Evolutionary conservation across 805 yeast species (phyloP), one percentile per base, ranked within the genome.

Genomic region (Ogataea pini): DNA sequence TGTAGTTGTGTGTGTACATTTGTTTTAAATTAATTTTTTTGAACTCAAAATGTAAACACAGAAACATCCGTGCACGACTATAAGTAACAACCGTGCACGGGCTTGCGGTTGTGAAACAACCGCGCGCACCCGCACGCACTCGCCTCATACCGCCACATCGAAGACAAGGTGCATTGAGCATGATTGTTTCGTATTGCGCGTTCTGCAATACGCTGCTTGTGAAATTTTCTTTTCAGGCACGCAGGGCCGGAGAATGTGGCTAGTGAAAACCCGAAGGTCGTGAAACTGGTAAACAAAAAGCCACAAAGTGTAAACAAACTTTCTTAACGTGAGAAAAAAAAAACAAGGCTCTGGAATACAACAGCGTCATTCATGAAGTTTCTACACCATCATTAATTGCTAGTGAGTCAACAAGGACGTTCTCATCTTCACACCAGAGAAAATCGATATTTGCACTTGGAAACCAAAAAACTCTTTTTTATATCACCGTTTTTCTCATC

Each of bases 201-300:
- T 19, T 39, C 37, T 34, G 37, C 37, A 34, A 8, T 8, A 10
- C n/a, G 3, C 37, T 34, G 37, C 37, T n/a, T 18, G 37, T 18
- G 24, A 34, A 34, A 32, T 14, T 17, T 17, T 14, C 3, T 17
- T 17, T 12, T 34, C 37, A 34, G 37, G 37, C 37, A 34, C 37
- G 37, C 37, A 19, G 14, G 24, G 37, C 44, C 36, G 16, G 37
- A 25, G 45, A 28, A 42, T 42, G 46, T 42, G 46, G 46, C 46
- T 42, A 18, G 33, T 42, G 40, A 22, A 18, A 28, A 27, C 17
- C 25, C 20, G 40, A 4, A 6, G 27, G 1, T 24, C 37, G 25
- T 37, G 43, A 33, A 48, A 48, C 46, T 27, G 34, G 48, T 44
- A 48, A 44, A 48, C 48, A 48, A 44, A 44, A n/a, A 7, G 34